phyloP scores from a whole-genome alignment of 2,329 filamentous ascomycete species.

The Xylaria digitata region DNA sequence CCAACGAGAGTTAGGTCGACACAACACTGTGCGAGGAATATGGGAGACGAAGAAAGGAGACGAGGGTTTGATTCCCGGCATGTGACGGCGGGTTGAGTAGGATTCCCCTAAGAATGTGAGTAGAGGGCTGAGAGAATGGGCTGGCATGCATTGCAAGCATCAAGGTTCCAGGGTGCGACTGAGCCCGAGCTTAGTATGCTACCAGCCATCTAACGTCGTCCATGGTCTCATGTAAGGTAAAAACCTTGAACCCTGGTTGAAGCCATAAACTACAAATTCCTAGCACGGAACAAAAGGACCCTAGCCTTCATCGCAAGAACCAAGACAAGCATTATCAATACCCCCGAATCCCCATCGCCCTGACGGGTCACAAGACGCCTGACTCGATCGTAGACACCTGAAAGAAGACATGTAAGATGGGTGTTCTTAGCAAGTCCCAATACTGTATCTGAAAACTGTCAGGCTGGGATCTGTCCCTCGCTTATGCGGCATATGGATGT shows the following conservation, averaged over 20 bases:
- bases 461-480: constrained; percentile 10
- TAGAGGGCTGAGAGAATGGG: constrained; percentile 16
- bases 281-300: not conserved
- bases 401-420: constrained; percentile 13
- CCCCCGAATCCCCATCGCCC: not conserved
- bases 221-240: constrained; percentile 2
- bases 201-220: constrained; percentile 7
- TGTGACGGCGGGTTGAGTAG: constrained; percentile 19
- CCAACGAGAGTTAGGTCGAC: constrained; percentile 25
- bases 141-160: constrained; percentile 15
- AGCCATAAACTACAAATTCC: constrained; percentile 14
- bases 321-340: constrained; percentile 14
- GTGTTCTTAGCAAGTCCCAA: not conserved
- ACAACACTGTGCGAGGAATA: constrained; percentile 27
- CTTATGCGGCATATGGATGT: constrained; percentile 20
- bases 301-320: not conserved
- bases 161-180: constrained; percentile 13
- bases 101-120: constrained; percentile 28
- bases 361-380: not conserved
- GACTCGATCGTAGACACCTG: constrained; percentile 7
- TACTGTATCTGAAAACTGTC: constrained; percentile 5
- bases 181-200: not conserved
- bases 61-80: constrained; percentile 16
- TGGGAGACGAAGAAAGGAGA: constrained; percentile 31
- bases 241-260: constrained; percentile 12